Conservation (phyloP, 1,284 basidiomycete genomes). For the Moesziomyces globuligerus region DNA sequence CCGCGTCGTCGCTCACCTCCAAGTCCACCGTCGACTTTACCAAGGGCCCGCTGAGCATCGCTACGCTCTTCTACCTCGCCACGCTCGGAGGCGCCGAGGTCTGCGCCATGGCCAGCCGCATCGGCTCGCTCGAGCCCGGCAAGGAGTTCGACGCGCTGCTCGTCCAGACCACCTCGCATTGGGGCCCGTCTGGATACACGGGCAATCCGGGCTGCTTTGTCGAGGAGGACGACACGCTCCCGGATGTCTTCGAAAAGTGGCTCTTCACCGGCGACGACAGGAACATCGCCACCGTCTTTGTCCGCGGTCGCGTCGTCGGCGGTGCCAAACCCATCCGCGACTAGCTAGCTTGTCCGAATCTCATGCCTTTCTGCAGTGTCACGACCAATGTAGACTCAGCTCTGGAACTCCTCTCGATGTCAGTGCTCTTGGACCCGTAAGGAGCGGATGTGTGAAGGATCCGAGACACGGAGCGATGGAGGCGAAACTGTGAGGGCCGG, state of each 20-base stretch:
- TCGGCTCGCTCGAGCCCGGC: constrained; percentile 83
- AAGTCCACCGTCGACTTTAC: constrained; percentile 70
- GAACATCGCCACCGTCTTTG: constrained; percentile 85
- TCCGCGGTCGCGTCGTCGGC: constrained; percentile 81
- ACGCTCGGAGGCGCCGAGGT: constrained; percentile 90
- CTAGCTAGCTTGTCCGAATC: neutral
- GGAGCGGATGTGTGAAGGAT: too few relatives aligned
- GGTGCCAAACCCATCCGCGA: constrained; percentile 69
- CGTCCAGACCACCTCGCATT: constrained; percentile 72
- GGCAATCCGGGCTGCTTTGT: constrained; percentile 76
- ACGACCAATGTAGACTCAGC: neutral
- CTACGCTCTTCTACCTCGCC: constrained; percentile 86
- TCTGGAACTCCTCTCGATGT: neutral
- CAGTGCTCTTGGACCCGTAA: neutral
- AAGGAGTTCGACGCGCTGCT: constrained; percentile 92
- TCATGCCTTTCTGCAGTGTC: neutral
- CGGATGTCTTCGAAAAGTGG: constrained; percentile 59
- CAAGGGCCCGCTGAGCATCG: constrained; percentile 76
- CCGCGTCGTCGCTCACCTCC: constrained; percentile 27
- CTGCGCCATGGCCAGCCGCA: constrained; percentile 76
- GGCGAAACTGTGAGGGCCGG: too few relatives aligned
- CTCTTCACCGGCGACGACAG: constrained; percentile 76
- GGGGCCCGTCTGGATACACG: constrained; percentile 56
- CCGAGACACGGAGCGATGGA: too few relatives aligned
- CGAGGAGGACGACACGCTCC: constrained; percentile 67